Percentiles rank a stretch among this genome's conserved stretches.
phyloP scores from a whole-genome alignment of 2,329 filamentous ascomycete species.

The Zasmidium cellare region DNA sequence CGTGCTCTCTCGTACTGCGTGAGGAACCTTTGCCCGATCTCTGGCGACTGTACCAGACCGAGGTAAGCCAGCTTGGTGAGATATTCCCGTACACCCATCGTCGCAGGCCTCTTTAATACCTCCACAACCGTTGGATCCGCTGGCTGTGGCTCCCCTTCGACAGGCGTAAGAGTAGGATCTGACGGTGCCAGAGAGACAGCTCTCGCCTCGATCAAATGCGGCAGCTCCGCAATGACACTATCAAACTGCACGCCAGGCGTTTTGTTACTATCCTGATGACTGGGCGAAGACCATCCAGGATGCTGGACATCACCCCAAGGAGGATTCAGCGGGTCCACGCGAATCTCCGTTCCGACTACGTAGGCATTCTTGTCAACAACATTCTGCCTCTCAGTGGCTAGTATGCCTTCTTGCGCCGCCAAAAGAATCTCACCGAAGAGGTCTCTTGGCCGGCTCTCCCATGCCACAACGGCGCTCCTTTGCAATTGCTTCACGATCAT shows the following conservation, averaged over 20 bases:
- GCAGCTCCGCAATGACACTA: constrained; percentile 78
- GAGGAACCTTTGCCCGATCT: constrained; percentile 63
- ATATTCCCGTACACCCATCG: constrained; percentile 79
- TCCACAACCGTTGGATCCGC: constrained; percentile 56
- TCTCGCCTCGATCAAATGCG: constrained; percentile 87
- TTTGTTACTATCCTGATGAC: constrained; percentile 57
- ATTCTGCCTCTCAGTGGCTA: constrained; percentile 22
- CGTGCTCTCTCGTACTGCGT: constrained; percentile 78
- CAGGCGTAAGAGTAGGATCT: constrained; percentile 48
- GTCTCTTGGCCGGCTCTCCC: constrained; percentile 71
- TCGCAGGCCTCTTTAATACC: constrained; percentile 67
- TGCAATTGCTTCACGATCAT: constrained; percentile 73
- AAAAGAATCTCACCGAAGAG: constrained; percentile 36
- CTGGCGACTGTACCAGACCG: constrained; percentile 59
- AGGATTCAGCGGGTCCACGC: constrained; percentile 48
- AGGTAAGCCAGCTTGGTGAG: constrained; percentile 68
- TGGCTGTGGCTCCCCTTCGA: constrained; percentile 25
- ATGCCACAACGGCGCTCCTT: constrained; percentile 78
- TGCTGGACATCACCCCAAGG: constrained; percentile 85
- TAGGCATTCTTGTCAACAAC: constrained; percentile 23
- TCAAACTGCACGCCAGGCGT: constrained; percentile 80
- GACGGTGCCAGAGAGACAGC: constrained; percentile 80
- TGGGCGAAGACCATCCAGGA: constrained; percentile 83
- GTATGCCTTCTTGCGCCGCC: constrained; percentile 30
- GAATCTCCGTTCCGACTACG: constrained; percentile 35